A percentile compares a stretch with the other conserved stretches of the same genome.
These are phyloP conservation scores for Aphanomyces stellatus DNA, from an alignment of 352 stramenopile genomes.

Conservation along the genomic window DNA sequence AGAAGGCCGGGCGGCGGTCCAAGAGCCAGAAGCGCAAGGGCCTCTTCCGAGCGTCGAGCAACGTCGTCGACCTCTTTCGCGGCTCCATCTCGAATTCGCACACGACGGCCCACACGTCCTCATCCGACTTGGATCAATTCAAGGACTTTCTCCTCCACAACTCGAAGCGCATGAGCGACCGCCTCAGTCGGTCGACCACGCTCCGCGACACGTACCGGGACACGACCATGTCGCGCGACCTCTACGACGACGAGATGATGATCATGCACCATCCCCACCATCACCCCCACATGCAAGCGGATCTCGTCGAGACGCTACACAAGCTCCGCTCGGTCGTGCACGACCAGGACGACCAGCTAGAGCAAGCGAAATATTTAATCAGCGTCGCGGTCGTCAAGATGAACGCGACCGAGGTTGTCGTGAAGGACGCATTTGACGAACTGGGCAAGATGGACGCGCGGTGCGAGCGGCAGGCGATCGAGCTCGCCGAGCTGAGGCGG, in stretches of 20 bases:
- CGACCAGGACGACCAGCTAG: constrained; percentile 64
- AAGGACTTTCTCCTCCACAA: constrained; percentile 53
- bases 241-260: constrained; percentile 26
- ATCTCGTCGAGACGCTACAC: constrained; percentile 63
- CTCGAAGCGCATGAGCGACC: constrained; percentile 11
- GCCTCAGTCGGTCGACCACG: constrained; percentile 24
- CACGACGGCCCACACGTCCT: too few species aligned
- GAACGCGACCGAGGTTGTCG: constrained; percentile 61
- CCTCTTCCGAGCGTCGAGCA: neutral
- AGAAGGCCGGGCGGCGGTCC: constrained; percentile 25
- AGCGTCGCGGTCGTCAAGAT: constrained; percentile 67
- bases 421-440: constrained; percentile 61
- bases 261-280: too few species aligned
- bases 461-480: constrained; percentile 22
- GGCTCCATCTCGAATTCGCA: constrained; percentile 42
- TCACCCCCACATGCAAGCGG: constrained; percentile 26
- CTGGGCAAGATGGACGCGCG: constrained; percentile 59
- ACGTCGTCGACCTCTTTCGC: constrained; percentile 55
- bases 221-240: neutral
- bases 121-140: constrained; percentile 82
- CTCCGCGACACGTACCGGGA: constrained; percentile 10
- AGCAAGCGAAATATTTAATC: constrained; percentile 62
- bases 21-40: constrained; percentile 49
- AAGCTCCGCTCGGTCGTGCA: constrained; percentile 58
- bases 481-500: constrained; percentile 1